Evolutionary conservation across 495 filamentous ascomycete genomes (phyloP).

Genomic region (Parathielavia hyrcaniae): DNA sequence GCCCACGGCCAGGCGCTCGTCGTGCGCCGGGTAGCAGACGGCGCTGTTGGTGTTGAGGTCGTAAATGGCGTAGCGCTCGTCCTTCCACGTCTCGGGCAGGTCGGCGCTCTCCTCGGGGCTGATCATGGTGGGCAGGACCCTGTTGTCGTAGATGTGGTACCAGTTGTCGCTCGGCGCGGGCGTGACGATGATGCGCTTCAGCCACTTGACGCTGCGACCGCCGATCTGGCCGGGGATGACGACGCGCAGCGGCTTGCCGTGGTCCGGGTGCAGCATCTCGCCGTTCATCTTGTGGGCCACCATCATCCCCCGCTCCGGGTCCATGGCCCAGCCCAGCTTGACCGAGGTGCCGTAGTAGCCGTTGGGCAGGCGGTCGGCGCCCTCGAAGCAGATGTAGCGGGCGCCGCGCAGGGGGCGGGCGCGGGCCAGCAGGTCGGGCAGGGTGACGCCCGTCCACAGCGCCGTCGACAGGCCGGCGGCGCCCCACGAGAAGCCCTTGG

Average conservation of each 20-base stretch:
- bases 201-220: slow-evolving; percentile 91
- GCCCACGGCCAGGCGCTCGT: slow-evolving; percentile 59
- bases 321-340: slow-evolving; percentile 84
- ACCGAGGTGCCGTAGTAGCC: slow-evolving; percentile 86
- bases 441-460: slow-evolving; percentile 77
- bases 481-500: slow-evolving; percentile 96
- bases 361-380: slow-evolving; percentile 83
- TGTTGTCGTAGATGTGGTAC: slow-evolving; percentile 95
- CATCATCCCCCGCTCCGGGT: slow-evolving; percentile 80
- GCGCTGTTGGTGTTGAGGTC: slow-evolving; percentile 87
- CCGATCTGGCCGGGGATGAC: slow-evolving; percentile 93
- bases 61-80: slow-evolving; percentile 93
- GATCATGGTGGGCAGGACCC: slow-evolving; percentile 85
- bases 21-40: slow-evolving; percentile 72
- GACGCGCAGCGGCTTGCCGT: slow-evolving; percentile 76
- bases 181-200: slow-evolving; percentile 78
- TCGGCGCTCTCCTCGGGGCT: slow-evolving; percentile 73
- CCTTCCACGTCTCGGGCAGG: slow-evolving; percentile 74
- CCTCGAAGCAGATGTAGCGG: slow-evolving; percentile 88
- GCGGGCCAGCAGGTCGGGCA: slow-evolving; percentile 63
- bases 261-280: slow-evolving; percentile 74
- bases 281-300: slow-evolving; percentile 92
- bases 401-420: slow-evolving; percentile 66
- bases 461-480: slow-evolving; percentile 84
- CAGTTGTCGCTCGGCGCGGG: slow-evolving; percentile 80